Evolutionary conservation across 352 stramenopile species (phyloP), one percentile per base, ranked within the genome.

Genomic region (Phytophthora litchii): DNA sequence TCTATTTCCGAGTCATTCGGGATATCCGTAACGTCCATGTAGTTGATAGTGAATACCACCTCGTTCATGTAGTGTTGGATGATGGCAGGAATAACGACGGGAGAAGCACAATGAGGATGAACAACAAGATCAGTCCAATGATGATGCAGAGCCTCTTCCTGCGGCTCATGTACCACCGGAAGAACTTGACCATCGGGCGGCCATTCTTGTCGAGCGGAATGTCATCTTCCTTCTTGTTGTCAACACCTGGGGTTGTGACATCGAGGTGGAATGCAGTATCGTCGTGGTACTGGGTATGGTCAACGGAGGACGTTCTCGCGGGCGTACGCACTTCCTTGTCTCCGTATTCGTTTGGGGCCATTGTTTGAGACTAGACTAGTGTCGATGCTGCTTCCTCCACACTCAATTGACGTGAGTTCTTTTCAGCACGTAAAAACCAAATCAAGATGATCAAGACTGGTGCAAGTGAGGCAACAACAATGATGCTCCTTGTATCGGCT

Each of bases 11-110:
- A 64, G 51, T 74, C 72, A 13, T 66, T 67, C 20, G 68, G 49
- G 6, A 86, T 63, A n/a, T 57, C 52, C 16, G 67, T 67, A 47
- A 89, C 70, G 58, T 91, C 81, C 47, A 91, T 60, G 61, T 80
- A 80, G 72, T 89, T 89, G 50, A 89, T 63, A 14, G 44, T 62
- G 16, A 91, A 14, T 19, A 72, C 49, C 46, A 88, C 78, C 14
- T 79, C 49, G 51, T 91, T 54, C 42, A 74, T 71, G 54, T 81
- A 78, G 42, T 73, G 66, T 53, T 88, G 78, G 64, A 88, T 84
- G 17, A 89, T 41, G 8, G 64, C 66, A 23, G 66, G 67, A 19
- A 83, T 67, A 17, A 88, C 62, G 23, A 63, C 75, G 47, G 65
- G n/a, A 91, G 43, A 19, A 91, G 57, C 25, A 75, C 41, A n/a